phyloP scores from a whole-genome alignment of 352 stramenopile genomes.

The Elongisporangium anandrum region DNA sequence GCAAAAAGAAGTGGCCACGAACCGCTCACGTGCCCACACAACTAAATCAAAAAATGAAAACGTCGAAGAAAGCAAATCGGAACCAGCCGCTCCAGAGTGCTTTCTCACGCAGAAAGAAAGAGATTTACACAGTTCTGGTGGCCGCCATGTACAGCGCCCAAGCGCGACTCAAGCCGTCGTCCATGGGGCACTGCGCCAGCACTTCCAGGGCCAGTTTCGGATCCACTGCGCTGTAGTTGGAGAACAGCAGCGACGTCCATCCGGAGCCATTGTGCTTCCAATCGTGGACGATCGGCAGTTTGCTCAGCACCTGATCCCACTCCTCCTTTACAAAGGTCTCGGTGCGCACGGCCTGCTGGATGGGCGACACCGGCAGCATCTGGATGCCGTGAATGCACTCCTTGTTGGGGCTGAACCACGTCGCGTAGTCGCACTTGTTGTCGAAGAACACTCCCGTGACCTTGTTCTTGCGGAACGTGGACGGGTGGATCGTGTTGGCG shows the following conservation, averaged over 20 bases:
- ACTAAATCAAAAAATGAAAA: background rate
- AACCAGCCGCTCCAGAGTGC: background rate
- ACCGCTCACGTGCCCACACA: background rate
- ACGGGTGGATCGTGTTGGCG: constrained; percentile 37
- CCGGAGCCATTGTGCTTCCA: constrained; percentile 38
- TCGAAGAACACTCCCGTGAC: constrained; percentile 72
- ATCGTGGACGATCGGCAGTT: constrained; percentile 41
- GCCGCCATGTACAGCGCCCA: constrained; percentile 60
- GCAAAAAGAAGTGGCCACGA: background rate
- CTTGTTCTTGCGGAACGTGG: constrained; percentile 55
- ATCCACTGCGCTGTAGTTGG: constrained; percentile 53
- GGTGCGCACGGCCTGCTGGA: constrained; percentile 36
- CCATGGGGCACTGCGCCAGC: constrained; percentile 45
- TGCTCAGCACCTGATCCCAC: constrained; percentile 54
- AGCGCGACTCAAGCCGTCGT: constrained; percentile 64
- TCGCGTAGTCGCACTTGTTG: constrained; percentile 74
- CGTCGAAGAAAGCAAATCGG: background rate
- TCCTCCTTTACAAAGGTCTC: constrained; percentile 47
- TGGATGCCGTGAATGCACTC: constrained; percentile 78
- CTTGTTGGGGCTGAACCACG: constrained; percentile 70
- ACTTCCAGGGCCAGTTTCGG: constrained; percentile 26
- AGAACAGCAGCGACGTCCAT: constrained; percentile 61
- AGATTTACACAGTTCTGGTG: constrained; percentile 10
- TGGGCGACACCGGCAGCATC: constrained; percentile 63
- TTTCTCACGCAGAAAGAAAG: background rate